Percentiles rank a stretch among this genome's conserved stretches.
These are phyloP conservation scores for Tylopilus sp. DNA, from an alignment of 768 basidiomycete genomes.

Conservation along the genomic window DNA sequence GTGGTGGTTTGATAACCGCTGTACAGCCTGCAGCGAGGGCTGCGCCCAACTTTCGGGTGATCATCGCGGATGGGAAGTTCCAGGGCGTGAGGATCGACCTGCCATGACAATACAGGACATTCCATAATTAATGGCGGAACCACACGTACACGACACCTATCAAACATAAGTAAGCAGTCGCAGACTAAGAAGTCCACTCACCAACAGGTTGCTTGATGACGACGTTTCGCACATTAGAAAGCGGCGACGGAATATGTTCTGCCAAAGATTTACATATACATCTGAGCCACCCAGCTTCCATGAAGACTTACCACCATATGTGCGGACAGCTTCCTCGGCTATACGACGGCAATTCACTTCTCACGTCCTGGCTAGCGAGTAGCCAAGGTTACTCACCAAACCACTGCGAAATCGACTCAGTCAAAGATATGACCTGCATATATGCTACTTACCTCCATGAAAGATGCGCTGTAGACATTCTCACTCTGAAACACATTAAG, in stretches of 20 bases:
- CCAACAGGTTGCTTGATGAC: conserved; percentile 93
- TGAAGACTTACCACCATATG: conserved; percentile 69
- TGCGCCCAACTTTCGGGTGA: conserved; percentile 84
- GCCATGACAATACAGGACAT: conserved; percentile 6
- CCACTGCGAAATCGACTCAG: conserved; percentile 51
- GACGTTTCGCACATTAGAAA: conserved; percentile 70
- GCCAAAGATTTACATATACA: background rate
- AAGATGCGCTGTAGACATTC: conserved; percentile 80
- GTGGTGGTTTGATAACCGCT: conserved; percentile 88
- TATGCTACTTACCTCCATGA: conserved; percentile 59
- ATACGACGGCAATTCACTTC: conserved; percentile 11
- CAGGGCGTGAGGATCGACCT: conserved; percentile 82
- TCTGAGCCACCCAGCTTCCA: background rate
- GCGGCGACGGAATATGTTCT: conserved; percentile 82
- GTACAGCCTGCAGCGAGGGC: conserved; percentile 97
- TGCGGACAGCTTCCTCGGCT: conserved; percentile 91
- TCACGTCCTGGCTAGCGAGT: background rate
- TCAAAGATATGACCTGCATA: conserved; percentile 1
- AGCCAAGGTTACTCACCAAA: conserved; percentile 50
- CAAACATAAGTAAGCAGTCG: background rate
- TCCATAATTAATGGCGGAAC: background rate
- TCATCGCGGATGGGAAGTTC: conserved; percentile 97
- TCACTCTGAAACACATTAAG: conserved; percentile 53
- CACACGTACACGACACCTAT: conserved; percentile 46
- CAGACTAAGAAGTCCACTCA: conserved; percentile 39